Evolutionary conservation across 768 basidiomycete genomes (phyloP).

Genomic region (Chlorophyllum brunneum): DNA sequence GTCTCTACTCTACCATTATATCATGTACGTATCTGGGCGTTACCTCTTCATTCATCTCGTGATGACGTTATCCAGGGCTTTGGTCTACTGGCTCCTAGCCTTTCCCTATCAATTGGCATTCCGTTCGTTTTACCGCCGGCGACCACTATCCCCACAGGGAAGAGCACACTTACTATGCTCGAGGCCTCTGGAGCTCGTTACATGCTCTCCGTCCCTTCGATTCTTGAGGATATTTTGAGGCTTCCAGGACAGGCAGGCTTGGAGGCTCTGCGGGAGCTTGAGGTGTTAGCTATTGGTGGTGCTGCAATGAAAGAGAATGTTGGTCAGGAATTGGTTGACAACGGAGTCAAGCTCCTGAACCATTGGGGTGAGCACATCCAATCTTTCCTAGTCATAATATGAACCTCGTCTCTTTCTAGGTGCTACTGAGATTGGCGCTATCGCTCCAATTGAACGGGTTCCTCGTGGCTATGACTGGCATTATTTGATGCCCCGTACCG

Average conservation of each 20-base stretch:
- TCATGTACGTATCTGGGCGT: conserved; percentile 26
- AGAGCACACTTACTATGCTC: conserved; percentile 20
- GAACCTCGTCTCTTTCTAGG: conserved; percentile 21
- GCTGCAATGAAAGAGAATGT: conserved; percentile 36
- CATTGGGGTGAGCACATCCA: conserved; percentile 33
- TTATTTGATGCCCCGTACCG: conserved; percentile 32
- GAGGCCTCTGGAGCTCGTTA: conserved; percentile 26
- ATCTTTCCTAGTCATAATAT: too few relatives aligned
- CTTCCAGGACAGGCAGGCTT: conserved; percentile 23
- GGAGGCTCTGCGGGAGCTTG: conserved; percentile 26
- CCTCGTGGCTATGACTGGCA: conserved; percentile 32
- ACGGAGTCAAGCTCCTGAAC: conserved; percentile 33
- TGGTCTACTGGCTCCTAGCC: conserved; percentile 29
- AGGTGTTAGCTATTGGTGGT: conserved; percentile 33
- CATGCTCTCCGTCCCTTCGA: conserved; percentile 35
- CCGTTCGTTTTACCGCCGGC: conserved; percentile 33
- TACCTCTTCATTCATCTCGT: not conserved
- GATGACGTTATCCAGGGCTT: conserved; percentile 24
- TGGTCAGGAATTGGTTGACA: conserved; percentile 23
- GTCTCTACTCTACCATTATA: conserved; percentile 36
- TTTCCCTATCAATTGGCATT: conserved; percentile 34
- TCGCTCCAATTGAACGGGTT: conserved; percentile 30
- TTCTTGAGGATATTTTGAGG: conserved; percentile 32
- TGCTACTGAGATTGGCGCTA: conserved; percentile 34
- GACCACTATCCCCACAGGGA: conserved; percentile 30